Percentiles rank a stretch among this genome's conserved stretches.
Evolutionary conservation across 345 rosid species (phyloP).

Genomic region (Dimocarpus longan): DNA sequence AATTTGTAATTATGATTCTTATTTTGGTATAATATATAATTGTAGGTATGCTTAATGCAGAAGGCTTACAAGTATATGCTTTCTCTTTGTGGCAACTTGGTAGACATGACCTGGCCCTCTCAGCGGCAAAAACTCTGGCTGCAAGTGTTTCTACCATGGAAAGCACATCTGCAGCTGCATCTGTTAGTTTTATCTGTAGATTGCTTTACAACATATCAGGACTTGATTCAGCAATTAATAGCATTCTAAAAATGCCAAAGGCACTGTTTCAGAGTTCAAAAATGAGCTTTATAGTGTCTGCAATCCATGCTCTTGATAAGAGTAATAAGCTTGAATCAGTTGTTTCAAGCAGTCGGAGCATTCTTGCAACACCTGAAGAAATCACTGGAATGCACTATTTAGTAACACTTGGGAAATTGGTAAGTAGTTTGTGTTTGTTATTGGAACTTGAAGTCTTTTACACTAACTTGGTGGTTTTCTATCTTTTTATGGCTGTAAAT

Average conservation of each 20-base stretch:
- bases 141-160: conserved; percentile 62
- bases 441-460: conserved; percentile 7
- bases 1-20: conserved; percentile 17
- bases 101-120: conserved; percentile 63
- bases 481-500: conserved; percentile 1
- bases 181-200: conserved; percentile 84
- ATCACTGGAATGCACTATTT: conserved; percentile 70
- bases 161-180: conserved; percentile 48
- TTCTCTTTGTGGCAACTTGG: conserved; percentile 85
- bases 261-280: conserved; percentile 64
- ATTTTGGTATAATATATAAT: conserved; percentile 9
- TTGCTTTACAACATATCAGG: conserved; percentile 77
- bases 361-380: conserved; percentile 56
- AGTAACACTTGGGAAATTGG: conserved; percentile 78
- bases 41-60: conserved; percentile 70
- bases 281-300: conserved; percentile 67
- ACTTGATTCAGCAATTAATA: conserved; percentile 60
- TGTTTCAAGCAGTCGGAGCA: conserved; percentile 58
- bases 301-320: conserved; percentile 77
- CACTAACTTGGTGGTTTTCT: background rate
- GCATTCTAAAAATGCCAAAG: conserved; percentile 79
- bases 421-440: conserved; percentile 37
- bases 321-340: conserved; percentile 60
- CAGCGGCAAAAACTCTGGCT: conserved; percentile 61
- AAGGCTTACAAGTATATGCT: conserved; percentile 82